These are phyloP conservation scores for Colletotrichum phormii DNA, from an alignment of 2,329 filamentous ascomycete genomes.

Conservation along the genomic window DNA sequence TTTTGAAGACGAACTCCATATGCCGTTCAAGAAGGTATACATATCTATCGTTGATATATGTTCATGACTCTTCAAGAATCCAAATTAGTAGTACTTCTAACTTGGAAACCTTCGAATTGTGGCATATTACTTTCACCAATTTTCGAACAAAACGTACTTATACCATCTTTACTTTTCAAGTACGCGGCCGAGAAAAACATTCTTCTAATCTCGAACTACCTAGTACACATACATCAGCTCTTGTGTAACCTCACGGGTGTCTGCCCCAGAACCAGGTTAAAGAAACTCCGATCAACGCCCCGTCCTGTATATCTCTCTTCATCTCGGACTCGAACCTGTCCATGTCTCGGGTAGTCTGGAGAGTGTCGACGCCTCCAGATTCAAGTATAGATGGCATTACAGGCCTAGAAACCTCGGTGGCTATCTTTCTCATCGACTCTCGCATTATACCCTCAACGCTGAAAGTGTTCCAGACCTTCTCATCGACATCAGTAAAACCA, in stretches of 20 bases:
- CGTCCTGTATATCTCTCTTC: background rate
- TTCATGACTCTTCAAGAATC: too few species aligned
- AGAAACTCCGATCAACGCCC: background rate
- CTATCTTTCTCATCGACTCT: conserved; percentile 2
- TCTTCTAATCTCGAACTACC: too few species aligned
- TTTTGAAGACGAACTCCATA: too few species aligned
- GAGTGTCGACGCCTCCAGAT: background rate
- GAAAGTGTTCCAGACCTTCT: conserved; percentile 16
- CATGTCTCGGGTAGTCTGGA: background rate
- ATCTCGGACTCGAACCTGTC: conserved; percentile 7
- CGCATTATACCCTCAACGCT: conserved; percentile 5
- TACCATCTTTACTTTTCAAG: too few species aligned
- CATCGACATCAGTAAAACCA: conserved; percentile 4
- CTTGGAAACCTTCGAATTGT: too few species aligned
- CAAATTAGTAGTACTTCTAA: too few species aligned
- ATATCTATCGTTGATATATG: too few species aligned
- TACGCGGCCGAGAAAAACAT: too few species aligned
- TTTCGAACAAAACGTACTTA: too few species aligned
- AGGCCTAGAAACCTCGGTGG: background rate
- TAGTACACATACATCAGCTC: background rate
- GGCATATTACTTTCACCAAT: too few species aligned
- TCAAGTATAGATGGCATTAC: background rate
- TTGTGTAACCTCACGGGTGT: background rate
- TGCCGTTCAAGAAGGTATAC: too few species aligned
- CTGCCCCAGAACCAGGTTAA: conserved; percentile 15